phyloP scores from a whole-genome alignment of 2,329 filamentous ascomycete species.

The Esteya vermicola region DNA sequence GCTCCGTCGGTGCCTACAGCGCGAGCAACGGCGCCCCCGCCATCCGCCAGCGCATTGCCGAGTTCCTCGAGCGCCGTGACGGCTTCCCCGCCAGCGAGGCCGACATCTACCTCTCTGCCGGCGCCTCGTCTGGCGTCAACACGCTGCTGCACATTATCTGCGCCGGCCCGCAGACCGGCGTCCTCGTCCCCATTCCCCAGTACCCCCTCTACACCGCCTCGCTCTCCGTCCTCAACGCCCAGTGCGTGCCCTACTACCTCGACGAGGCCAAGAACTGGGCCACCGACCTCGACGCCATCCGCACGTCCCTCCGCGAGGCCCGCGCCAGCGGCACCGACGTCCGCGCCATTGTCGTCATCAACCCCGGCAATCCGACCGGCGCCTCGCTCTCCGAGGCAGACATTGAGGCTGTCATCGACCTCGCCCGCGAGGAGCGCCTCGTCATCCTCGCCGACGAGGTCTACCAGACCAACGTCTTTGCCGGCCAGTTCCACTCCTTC shows the following conservation, averaged over 20 bases:
- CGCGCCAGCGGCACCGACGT: constrained; percentile 68
- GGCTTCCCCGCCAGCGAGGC: constrained; percentile 70
- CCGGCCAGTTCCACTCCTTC: constrained; percentile 90
- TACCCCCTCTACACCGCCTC: constrained; percentile 97
- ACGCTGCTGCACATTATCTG: constrained; percentile 85
- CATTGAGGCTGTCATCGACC: constrained; percentile 71
- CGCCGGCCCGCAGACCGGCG: constrained; percentile 58
- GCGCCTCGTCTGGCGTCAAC: constrained; percentile 89
- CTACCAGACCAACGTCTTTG: constrained; percentile 97
- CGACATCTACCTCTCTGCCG: constrained; percentile 80
- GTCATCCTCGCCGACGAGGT: constrained; percentile 94
- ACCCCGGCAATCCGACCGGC: constrained; percentile 94
- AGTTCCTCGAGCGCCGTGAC: constrained; percentile 86
- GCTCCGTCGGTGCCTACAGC: constrained; percentile 92
- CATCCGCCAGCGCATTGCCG: constrained; percentile 79
- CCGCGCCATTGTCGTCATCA: constrained; percentile 90
- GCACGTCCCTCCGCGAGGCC: constrained; percentile 58
- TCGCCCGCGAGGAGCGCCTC: constrained; percentile 71
- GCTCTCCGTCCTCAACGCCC: constrained; percentile 69
- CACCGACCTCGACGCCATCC: constrained; percentile 71
- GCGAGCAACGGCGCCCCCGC: constrained; percentile 78
- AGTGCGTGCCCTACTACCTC: constrained; percentile 83
- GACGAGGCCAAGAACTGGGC: constrained; percentile 80
- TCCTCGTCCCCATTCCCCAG: constrained; percentile 91
- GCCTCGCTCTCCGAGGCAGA: constrained; percentile 68